phyloP scores from a whole-genome alignment of 345 rosid genomes.

The Sonneratia alba region DNA sequence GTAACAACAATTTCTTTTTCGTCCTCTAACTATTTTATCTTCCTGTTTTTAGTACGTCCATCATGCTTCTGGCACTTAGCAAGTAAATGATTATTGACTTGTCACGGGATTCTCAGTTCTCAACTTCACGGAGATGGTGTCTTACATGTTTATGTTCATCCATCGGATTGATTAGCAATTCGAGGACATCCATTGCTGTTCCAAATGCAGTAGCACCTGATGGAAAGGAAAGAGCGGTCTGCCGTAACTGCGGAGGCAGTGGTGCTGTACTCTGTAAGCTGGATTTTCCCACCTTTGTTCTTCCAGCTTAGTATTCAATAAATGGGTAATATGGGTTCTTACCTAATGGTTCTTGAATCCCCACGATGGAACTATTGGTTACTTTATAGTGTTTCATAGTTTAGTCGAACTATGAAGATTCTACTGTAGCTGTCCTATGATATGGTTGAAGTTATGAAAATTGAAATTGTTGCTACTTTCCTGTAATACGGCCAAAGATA shows the following conservation, averaged over 20 bases:
- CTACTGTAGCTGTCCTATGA: neutral
- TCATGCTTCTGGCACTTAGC: neutral
- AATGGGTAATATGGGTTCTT: neutral
- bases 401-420: neutral
- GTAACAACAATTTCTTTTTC: neutral
- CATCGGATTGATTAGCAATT: conserved; percentile 37
- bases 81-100: neutral
- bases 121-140: conserved; percentile 55
- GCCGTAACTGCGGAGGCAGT: conserved; percentile 74
- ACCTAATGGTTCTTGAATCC: neutral
- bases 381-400: neutral
- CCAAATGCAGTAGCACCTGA: conserved; percentile 37
- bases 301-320: neutral
- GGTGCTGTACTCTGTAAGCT: conserved; percentile 84
- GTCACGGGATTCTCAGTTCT: conserved; percentile 32
- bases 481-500: neutral
- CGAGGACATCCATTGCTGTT: conserved; percentile 29
- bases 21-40: neutral
- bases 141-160: conserved; percentile 62
- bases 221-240: conserved; percentile 53
- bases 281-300: neutral
- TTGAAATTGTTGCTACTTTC: neutral
- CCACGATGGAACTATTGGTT: neutral
- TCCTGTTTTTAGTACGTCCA: neutral
- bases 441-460: no score